Conservation (phyloP, 192 early-diverging fungal species). For the Backusella luteola region DNA sequence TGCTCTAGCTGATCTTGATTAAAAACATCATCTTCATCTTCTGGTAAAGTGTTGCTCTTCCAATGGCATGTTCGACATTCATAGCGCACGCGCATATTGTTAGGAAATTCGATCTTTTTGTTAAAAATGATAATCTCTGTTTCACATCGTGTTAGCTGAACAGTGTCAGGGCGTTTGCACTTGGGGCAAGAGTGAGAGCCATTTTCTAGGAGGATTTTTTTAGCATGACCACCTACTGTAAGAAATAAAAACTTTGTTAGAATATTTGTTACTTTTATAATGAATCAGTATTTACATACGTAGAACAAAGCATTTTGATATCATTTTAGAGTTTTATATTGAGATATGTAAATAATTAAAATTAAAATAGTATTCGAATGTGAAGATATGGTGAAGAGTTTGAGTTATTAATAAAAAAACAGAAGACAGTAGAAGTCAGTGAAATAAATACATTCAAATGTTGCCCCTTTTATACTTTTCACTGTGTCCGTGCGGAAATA, state of each 20-base stretch:
- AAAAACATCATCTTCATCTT: not conserved
- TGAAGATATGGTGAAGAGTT: not conserved
- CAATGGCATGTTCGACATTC: constrained; percentile 34
- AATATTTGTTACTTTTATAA: not conserved
- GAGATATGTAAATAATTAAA: not conserved
- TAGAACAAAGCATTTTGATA: constrained; percentile 2
- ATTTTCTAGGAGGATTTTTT: constrained; percentile 34
- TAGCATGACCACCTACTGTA: constrained; percentile 26
- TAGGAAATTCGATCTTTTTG: constrained; percentile 27
- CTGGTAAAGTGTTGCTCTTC: constrained; percentile 32
- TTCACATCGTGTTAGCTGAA: constrained; percentile 35
- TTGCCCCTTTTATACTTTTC: not conserved
- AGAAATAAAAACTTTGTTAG: not conserved
- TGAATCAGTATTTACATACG: not conserved
- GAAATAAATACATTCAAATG: not conserved
- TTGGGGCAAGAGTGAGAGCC: constrained; percentile 32
- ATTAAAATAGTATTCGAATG: not conserved
- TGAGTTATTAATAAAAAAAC: not conserved
- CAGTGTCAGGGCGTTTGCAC: constrained; percentile 24
- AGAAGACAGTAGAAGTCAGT: not conserved
- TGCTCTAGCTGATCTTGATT: not conserved
- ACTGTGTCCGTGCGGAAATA: not conserved
- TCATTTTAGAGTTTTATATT: not conserved
- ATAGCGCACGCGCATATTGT: constrained; percentile 33
- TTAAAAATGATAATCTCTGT: constrained; percentile 33